phyloP scores from a whole-genome alignment of 1,284 basidiomycete species.

The Ganoderma multipileum region DNA sequence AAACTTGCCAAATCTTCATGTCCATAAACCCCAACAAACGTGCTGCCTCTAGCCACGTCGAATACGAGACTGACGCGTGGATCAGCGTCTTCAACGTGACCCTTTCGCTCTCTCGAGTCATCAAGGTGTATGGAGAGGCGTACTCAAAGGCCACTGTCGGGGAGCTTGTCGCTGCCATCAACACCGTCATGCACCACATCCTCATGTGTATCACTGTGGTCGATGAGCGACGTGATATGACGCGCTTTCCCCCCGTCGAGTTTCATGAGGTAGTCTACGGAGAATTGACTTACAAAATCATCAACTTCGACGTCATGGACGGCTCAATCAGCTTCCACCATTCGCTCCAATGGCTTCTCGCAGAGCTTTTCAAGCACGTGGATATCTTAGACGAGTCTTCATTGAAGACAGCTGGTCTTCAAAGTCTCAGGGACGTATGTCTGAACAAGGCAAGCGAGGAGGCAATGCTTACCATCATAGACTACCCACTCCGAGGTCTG shows the following conservation, averaged over 20 bases:
- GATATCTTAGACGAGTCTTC: conserved; percentile 64
- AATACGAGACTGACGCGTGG: conserved; percentile 95
- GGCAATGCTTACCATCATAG: conserved; percentile 75
- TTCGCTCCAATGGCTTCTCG: conserved; percentile 91
- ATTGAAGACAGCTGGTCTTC: conserved; percentile 58
- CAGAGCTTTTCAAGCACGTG: conserved; percentile 89
- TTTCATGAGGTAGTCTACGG: conserved; percentile 76
- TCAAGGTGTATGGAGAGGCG: conserved; percentile 88
- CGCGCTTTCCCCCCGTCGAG: conserved; percentile 64
- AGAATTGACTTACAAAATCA: conserved; percentile 61
- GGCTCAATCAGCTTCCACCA: conserved; percentile 94
- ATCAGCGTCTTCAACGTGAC: conserved; percentile 94
- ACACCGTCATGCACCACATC: conserved; percentile 76
- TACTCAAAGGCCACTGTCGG: conserved; percentile 64
- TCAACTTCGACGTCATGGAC: conserved; percentile 83
- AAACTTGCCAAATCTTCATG: conserved; percentile 88
- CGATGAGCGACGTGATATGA: conserved; percentile 70
- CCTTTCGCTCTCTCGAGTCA: conserved; percentile 85
- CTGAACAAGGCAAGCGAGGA: conserved; percentile 64
- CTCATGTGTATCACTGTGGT: conserved; percentile 72
- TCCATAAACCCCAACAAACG: conserved; percentile 90
- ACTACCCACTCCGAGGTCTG: conserved; percentile 86
- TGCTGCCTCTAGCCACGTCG: conserved; percentile 84
- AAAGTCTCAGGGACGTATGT: conserved; percentile 67
- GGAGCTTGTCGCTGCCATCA: conserved; percentile 74